Evolutionary conservation across 2,329 filamentous ascomycete species (phyloP).

Genomic region (Chalaropsis thielavioides): DNA sequence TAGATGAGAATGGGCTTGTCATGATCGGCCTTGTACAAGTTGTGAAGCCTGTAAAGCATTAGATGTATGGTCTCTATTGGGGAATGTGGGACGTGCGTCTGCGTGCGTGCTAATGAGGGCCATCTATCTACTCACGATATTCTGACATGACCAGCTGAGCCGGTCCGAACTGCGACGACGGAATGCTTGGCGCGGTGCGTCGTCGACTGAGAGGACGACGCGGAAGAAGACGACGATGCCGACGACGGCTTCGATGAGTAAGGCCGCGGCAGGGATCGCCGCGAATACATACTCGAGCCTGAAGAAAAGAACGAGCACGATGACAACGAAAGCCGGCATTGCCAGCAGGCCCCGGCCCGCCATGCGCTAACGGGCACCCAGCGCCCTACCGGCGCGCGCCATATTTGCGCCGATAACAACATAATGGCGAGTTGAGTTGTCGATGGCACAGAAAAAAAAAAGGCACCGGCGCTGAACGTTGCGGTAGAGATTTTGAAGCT

Average conservation of each 20-base stretch:
- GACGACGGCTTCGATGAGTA: background rate
- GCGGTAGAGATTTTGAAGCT: background rate
- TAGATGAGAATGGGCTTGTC: constrained; percentile 38
- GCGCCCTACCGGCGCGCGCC: background rate
- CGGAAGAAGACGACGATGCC: background rate
- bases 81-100: background rate
- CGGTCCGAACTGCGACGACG: constrained; percentile 31
- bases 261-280: background rate
- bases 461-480: background rate
- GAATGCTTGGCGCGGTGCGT: background rate
- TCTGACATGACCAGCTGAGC: constrained; percentile 35
- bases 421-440: background rate
- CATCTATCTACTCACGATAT: constrained; percentile 33
- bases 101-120: no score
- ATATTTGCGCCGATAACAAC: background rate
- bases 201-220: background rate
- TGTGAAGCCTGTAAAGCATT: constrained; percentile 32
- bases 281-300: background rate
- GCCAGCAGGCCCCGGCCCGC: background rate
- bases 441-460: background rate
- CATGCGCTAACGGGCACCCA: background rate
- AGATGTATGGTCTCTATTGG: background rate
- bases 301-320: background rate
- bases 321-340: background rate
- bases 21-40: constrained; percentile 27